Evolutionary conservation across 345 rosid species (phyloP), one percentile per base, ranked within the genome.

Genomic region (Conringia planisiliqua): DNA sequence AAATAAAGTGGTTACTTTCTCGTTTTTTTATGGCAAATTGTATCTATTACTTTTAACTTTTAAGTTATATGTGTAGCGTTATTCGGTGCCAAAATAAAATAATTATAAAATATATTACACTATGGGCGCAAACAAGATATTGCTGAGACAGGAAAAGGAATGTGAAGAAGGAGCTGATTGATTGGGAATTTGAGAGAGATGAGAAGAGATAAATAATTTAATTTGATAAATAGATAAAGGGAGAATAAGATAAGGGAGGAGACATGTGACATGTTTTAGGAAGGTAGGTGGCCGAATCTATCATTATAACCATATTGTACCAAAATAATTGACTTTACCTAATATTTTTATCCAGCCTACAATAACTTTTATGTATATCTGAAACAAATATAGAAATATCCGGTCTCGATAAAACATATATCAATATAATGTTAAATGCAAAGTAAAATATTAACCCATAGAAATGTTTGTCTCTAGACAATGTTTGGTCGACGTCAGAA

Each of bases 211-310:
- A 6, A 35, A 39, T 13, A 52, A 24, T 11, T 5, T 60, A 42
- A 36, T 40, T 27, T 22, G 30, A 61, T 35, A 66, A 47, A 66
- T 4, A 44, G 43, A 24, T 14, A 44, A 71, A 51, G 30, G 40
- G 42, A 8, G 30, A 77, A 56, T 70, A 63, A 71, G 72, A 77
- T 66, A 63, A 77, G 56, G 47, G 22, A 64, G 76, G 29, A 65
- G 62, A 71, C 76, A 77, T 71, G 76, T 77, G 80, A 71, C 80
- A 77, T 77, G 76, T 77, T 77, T 77, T 70, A 47, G 46, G 76
- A 62, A 71, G 66, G 76, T 77, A 36, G 80, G 76, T 77, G 72
- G 80, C 72, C 68, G 72, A 71, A 71, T 77, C 76, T 77, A 77
- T 77, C 66, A 77, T 77, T 70, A 57, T 48, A 77, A 75, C 80